Evolutionary conservation across 2,329 filamentous ascomycete genomes (phyloP).

Genomic region (Chalara sp.): DNA sequence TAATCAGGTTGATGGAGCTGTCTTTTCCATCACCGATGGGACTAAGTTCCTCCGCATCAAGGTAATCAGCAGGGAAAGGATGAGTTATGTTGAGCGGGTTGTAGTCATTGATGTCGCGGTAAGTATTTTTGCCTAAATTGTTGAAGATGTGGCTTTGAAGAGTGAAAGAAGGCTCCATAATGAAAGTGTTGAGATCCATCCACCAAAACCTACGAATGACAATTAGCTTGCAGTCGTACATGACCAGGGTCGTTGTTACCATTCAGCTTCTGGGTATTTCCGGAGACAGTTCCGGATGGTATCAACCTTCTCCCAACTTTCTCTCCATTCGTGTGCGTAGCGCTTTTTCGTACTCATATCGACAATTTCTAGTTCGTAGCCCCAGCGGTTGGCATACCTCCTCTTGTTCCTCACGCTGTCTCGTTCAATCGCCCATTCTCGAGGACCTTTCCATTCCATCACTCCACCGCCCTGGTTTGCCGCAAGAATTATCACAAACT

Average conservation of each 20-base stretch:
- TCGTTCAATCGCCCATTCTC: constrained; percentile 96
- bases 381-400: constrained; percentile 80
- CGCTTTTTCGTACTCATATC: constrained; percentile 99
- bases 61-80: constrained; percentile 65
- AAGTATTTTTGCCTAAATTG: constrained; percentile 64
- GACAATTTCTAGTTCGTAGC: constrained; percentile 91
- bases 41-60: constrained; percentile 70
- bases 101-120: constrained; percentile 93
- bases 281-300: constrained; percentile 80
- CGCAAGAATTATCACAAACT: constrained; percentile 87
- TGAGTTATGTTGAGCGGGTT: constrained; percentile 93
- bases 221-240: constrained; percentile 21
- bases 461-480: constrained; percentile 95
- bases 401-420: constrained; percentile 95
- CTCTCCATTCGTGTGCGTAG: constrained; percentile 97
- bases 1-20: constrained; percentile 76
- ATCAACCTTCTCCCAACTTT: constrained; percentile 99
- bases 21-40: constrained; percentile 68
- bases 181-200: constrained; percentile 93
- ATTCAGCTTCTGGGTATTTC: constrained; percentile 94
- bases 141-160: constrained; percentile 89
- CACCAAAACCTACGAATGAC: constrained; percentile 82
- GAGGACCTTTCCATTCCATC: constrained; percentile 97
- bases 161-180: constrained; percentile 93
- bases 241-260: constrained; percentile 50